These are phyloP conservation scores for Myxozyma vanderwaltii DNA, from an alignment of 805 yeast genomes.

Conservation along the genomic window DNA sequence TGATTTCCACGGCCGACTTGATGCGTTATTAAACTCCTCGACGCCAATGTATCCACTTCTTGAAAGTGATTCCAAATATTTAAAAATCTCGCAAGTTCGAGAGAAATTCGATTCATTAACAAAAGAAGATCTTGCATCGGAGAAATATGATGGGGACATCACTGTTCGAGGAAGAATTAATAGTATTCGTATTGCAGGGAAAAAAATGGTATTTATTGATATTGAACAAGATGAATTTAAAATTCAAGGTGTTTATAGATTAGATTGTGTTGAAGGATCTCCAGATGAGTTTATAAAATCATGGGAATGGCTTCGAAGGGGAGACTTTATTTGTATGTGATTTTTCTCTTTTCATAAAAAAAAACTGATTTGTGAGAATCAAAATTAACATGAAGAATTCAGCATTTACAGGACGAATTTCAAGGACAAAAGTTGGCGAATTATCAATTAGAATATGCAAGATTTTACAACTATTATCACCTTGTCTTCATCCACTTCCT, in stretches of 20 bases:
- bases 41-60: slow-evolving; percentile 23
- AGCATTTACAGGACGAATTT: slow-evolving; percentile 67
- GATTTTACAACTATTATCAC: slow-evolving; percentile 60
- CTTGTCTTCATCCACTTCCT: slow-evolving; percentile 72
- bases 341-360: background rate
- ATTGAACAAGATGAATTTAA: slow-evolving; percentile 58
- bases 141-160: slow-evolving; percentile 1
- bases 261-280: slow-evolving; percentile 48
- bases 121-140: slow-evolving; percentile 6
- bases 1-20: slow-evolving; percentile 23
- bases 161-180: slow-evolving; percentile 59
- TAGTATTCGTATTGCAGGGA: slow-evolving; percentile 65
- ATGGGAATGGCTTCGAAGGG: slow-evolving; percentile 55
- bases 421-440: slow-evolving; percentile 76
- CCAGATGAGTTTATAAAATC: slow-evolving; percentile 48
- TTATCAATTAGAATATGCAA: slow-evolving; percentile 62
- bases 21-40: slow-evolving; percentile 8
- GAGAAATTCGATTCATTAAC: slow-evolving; percentile 10
- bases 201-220: slow-evolving; percentile 70
- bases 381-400: background rate
- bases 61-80: background rate
- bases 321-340: slow-evolving; percentile 60
- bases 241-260: slow-evolving; percentile 64
- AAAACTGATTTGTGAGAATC: no score
- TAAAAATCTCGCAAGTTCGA: slow-evolving; percentile 10